phyloP scores from a whole-genome alignment of 2,329 filamentous ascomycete genomes.

The Bipolaris oryzae region DNA sequence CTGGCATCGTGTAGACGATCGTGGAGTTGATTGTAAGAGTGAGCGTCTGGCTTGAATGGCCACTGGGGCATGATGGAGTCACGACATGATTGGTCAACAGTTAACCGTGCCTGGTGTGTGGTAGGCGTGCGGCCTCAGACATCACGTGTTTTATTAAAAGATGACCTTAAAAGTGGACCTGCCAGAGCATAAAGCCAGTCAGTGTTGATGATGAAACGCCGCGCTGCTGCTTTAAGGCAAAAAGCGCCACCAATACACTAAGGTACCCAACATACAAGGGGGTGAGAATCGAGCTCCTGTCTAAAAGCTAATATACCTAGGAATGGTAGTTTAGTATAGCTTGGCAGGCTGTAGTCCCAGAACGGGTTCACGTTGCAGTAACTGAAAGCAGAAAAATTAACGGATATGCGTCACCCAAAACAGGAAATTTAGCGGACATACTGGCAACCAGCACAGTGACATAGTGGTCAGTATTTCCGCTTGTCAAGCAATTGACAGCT shows the following conservation, averaged over 20 bases:
- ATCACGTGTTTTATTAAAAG: background rate
- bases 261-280: background rate
- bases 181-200: background rate
- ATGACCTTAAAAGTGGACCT: background rate
- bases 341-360: too few relatives aligned
- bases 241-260: constrained; percentile 11
- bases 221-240: background rate
- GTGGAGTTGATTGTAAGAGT: constrained; percentile 1
- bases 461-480: too few relatives aligned
- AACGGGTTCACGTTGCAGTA: too few relatives aligned
- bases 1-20: background rate
- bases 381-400: too few relatives aligned
- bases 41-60: background rate
- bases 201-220: background rate
- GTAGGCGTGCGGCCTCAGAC: background rate
- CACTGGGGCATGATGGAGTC: background rate
- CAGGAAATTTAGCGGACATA: too few relatives aligned
- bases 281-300: too few relatives aligned
- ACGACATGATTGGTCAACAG: background rate
- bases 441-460: too few relatives aligned
- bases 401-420: too few relatives aligned
- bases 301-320: too few relatives aligned
- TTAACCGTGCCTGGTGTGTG: background rate
- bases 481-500: too few relatives aligned
- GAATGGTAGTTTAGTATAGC: too few relatives aligned